Base-by-base conservation (phyloP, 2,329 filamentous ascomycete species). In the Cyanodermella asteris region DNA sequence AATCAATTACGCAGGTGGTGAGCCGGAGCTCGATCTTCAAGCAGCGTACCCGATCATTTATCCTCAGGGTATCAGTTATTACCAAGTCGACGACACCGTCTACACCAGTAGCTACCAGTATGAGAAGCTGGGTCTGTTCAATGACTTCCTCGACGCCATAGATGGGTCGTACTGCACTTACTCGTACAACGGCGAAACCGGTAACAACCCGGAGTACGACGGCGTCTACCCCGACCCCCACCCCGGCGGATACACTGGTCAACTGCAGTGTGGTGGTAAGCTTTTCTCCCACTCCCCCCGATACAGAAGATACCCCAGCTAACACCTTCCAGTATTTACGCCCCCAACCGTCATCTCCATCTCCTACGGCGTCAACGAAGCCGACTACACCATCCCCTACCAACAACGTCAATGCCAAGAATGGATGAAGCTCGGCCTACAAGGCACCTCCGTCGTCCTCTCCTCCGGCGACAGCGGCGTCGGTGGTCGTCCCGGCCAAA, bases 11-110 rank as follows among this genome's bases (percentile, higher is more conserved):
- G 31, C 38, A 5, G 51, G 51, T 12, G 51, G 50, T 22, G 62
- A 67, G 42, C 56, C 56, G 2, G 42, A 57, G 17, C 49, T 66
- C 10, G 62, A 66, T 34, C 47, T 66, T 4, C 44, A 63, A 30
- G 57, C 61, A 31, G 55, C 56, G 25, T 61, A 58, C 39, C 40
- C 56, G 6, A 43, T 65, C 22, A 50, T 61, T 18, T 54, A 51
- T 30, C 61, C 59, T 2, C 58, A 65, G 34, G 43, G 47, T 7
- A 48, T 56, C 15, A 52, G 51, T 18, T 38, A 63, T 13, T 61
- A 55, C 39, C 53, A 58, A 34, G 50, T 51, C 1, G 57, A 60
- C 28, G 56, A 59, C 37, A 43, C 45, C 20, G 20, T 21, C 20
- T 11, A 21, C 11, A 13, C 11, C 20, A 13, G 11, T 6, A 12